These are phyloP conservation scores for Allantophomopsis lycopodina DNA, from an alignment of 2,329 filamentous ascomycete genomes.

Conservation along the genomic window DNA sequence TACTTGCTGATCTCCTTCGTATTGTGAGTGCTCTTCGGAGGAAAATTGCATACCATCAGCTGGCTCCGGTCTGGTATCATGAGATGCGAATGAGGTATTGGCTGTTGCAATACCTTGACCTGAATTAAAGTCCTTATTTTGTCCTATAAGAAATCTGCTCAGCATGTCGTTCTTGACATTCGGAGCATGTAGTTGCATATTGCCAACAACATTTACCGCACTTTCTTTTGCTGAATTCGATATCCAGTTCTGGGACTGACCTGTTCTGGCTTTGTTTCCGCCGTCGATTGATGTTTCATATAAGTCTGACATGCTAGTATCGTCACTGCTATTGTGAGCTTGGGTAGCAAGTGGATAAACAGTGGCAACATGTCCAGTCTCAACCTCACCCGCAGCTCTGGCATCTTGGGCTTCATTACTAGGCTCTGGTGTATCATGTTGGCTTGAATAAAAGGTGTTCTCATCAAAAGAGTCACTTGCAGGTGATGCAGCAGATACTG, in stretches of 20 bases:
- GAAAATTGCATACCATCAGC: background rate
- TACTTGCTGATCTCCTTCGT: slow-evolving; percentile 17
- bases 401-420: slow-evolving; percentile 22
- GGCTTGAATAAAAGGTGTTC: slow-evolving; percentile 92
- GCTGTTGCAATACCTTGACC: background rate
- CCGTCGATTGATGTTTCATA: slow-evolving; percentile 1
- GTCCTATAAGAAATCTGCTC: background rate
- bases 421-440: slow-evolving; percentile 62
- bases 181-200: background rate
- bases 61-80: background rate
- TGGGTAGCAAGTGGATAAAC: slow-evolving; percentile 9
- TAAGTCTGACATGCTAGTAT: slow-evolving; percentile 14
- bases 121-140: background rate
- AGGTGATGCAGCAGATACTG: slow-evolving; percentile 39
- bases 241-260: background rate
- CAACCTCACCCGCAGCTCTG: slow-evolving; percentile 11
- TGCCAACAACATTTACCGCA: too few species aligned
- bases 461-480: slow-evolving; percentile 79
- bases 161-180: background rate
- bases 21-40: background rate
- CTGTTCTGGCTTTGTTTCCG: background rate
- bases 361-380: slow-evolving; percentile 9
- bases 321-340: slow-evolving; percentile 8
- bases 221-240: background rate
- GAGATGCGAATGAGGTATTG: background rate